These are phyloP conservation scores for Russula emetica DNA, from an alignment of 768 basidiomycete species.

Conservation along the genomic window DNA sequence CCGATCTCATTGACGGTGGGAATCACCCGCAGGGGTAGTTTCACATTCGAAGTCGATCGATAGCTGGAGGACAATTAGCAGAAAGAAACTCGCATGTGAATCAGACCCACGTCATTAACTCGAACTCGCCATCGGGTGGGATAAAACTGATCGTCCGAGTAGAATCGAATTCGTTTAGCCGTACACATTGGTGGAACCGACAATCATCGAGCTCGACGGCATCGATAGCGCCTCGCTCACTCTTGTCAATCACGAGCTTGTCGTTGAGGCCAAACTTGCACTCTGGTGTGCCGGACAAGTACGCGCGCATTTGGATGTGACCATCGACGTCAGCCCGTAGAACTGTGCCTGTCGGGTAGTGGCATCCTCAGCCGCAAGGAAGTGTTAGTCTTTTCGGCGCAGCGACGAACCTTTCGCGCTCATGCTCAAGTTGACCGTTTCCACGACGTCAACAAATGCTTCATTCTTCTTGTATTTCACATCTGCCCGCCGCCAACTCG, in stretches of 20 bases:
- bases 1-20: slow-evolving; percentile 92
- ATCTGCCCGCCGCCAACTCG: slow-evolving; percentile 91
- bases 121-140: slow-evolving; percentile 98
- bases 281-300: slow-evolving; percentile 93
- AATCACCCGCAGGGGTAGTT: slow-evolving; percentile 85
- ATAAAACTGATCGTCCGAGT: slow-evolving; percentile 94
- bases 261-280: slow-evolving; percentile 99
- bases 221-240: slow-evolving; percentile 51
- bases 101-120: slow-evolving; percentile 80
- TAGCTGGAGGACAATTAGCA: slow-evolving; percentile 55
- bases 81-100: neutral
- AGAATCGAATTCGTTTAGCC: slow-evolving; percentile 91
- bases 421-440: slow-evolving; percentile 95
- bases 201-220: slow-evolving; percentile 97
- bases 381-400: neutral
- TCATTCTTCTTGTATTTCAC: slow-evolving; percentile 99
- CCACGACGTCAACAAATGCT: slow-evolving; percentile 99
- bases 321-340: slow-evolving; percentile 97
- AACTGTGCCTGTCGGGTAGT: slow-evolving; percentile 56
- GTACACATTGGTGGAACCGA: slow-evolving; percentile 97
- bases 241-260: slow-evolving; percentile 94
- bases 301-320: slow-evolving; percentile 97
- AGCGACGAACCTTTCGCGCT: slow-evolving; percentile 77
- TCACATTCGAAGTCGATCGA: slow-evolving; percentile 93
- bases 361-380: slow-evolving; percentile 6